These are phyloP conservation scores for Elsinoe arachidis DNA, from an alignment of 2,329 filamentous ascomycete species.

Conservation along the genomic window DNA sequence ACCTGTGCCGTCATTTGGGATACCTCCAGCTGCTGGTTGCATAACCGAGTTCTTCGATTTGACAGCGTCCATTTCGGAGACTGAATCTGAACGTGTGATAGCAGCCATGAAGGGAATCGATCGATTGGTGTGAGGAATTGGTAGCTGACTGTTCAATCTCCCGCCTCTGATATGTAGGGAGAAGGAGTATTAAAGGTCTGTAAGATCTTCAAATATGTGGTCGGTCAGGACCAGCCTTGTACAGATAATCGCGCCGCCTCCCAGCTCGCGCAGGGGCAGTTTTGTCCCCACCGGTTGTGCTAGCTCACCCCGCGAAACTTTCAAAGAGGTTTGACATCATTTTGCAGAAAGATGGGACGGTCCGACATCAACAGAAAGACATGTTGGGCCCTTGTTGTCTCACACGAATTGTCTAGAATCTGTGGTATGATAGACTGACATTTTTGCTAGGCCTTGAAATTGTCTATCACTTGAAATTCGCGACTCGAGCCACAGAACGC, in stretches of 20 bases:
- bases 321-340: neutral
- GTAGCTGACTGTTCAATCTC: neutral
- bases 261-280: neutral
- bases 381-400: slow-evolving; percentile 1
- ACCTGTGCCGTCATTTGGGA: slow-evolving; percentile 67
- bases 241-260: neutral
- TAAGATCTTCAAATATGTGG: too few species aligned
- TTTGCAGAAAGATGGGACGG: slow-evolving; percentile 1
- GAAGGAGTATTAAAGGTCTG: too few species aligned
- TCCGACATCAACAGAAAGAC: neutral
- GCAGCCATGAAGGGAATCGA: slow-evolving; percentile 23
- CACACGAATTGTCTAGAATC: neutral
- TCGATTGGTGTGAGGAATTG: neutral
- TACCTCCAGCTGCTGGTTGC: slow-evolving; percentile 41
- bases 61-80: slow-evolving; percentile 28
- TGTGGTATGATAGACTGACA: neutral
- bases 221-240: neutral
- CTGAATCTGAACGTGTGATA: slow-evolving; percentile 10
- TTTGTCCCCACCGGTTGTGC: neutral
- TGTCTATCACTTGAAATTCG: neutral
- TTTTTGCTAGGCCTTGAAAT: neutral
- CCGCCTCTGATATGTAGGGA: neutral
- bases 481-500: neutral
- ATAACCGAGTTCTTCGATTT: slow-evolving; percentile 39
- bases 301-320: slow-evolving; percentile 5